Evolutionary conservation across 2,329 filamentous ascomycete genomes (phyloP).

Genomic region (Nemania sp.): DNA sequence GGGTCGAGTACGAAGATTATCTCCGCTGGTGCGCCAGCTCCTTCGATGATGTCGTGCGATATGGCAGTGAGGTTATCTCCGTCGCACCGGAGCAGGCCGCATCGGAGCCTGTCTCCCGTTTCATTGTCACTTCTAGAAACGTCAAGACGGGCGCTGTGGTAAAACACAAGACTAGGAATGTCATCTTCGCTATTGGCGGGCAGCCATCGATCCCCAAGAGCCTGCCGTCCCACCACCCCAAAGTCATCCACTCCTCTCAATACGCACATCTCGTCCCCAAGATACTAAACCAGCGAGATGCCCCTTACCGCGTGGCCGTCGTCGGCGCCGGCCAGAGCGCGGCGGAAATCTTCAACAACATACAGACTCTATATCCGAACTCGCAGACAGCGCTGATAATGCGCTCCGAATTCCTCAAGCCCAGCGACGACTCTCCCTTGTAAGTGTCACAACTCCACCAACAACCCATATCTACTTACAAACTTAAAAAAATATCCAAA

Average conservation of each 20-base stretch:
- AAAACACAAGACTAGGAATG: conserved; percentile 63
- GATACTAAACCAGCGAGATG: conserved; percentile 58
- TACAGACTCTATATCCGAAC: conserved; percentile 81
- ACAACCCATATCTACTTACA: too few species aligned
- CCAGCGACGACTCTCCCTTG: conserved; percentile 96
- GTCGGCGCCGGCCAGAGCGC: conserved; percentile 90
- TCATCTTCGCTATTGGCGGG: conserved; percentile 62
- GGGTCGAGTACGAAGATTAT: conserved; percentile 93
- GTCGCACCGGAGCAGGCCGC: conserved; percentile 63
- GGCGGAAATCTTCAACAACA: conserved; percentile 91
- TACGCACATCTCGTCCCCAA: conserved; percentile 69
- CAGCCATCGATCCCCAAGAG: conserved; percentile 70
- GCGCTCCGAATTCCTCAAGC: conserved; percentile 79
- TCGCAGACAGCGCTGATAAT: conserved; percentile 78
- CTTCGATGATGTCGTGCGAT: conserved; percentile 74
- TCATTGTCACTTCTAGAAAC: conserved; percentile 69
- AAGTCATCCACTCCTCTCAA: conserved; percentile 85
- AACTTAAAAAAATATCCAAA: too few species aligned
- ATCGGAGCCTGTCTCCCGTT: conserved; percentile 60
- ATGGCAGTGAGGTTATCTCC: conserved; percentile 75
- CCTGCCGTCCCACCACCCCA: conserved; percentile 70
- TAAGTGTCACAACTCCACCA: conserved; percentile 54
- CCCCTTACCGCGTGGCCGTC: conserved; percentile 75
- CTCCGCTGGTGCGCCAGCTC: conserved; percentile 86
- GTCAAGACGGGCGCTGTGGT: conserved; percentile 57